Evolutionary conservation across 768 basidiomycete species (phyloP).

Genomic region (Mycena vulgaris): DNA sequence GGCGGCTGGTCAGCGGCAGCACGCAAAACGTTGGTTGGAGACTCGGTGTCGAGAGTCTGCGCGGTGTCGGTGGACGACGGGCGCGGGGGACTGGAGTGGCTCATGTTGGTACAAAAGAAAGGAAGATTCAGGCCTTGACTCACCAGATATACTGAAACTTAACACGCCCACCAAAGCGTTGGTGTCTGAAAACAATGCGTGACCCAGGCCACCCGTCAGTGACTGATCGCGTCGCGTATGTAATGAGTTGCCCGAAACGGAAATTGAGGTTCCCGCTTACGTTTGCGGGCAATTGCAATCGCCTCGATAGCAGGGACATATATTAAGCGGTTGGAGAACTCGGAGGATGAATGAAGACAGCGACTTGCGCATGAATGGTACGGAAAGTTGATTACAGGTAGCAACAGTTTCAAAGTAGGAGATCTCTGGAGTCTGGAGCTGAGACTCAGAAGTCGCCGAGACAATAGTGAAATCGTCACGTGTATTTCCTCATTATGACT

Average conservation of each 20-base stretch:
- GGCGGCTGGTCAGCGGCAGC: not conserved
- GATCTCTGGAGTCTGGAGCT: no score
- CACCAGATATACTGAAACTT: not conserved
- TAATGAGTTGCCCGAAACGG: not conserved
- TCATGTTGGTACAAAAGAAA: conserved; percentile 9
- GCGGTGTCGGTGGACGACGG: not conserved
- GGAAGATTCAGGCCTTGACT: not conserved
- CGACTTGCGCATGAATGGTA: no score
- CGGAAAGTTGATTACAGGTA: no score
- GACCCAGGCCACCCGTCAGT: not conserved
- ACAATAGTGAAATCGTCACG: no score
- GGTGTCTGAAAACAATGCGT: not conserved
- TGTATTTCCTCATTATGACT: no score
- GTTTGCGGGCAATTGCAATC: no score
- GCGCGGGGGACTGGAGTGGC: not conserved
- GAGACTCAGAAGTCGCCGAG: no score
- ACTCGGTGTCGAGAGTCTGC: not conserved
- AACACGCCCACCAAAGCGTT: not conserved
- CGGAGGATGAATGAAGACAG: no score
- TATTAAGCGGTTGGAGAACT: no score
- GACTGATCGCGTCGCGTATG: no score
- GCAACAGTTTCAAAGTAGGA: no score
- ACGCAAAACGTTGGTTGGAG: not conserved
- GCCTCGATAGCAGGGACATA: no score
- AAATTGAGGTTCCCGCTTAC: not conserved